Conservation (phyloP, 805 yeast genomes). For the Tetrapisispora namnaoensis region DNA sequence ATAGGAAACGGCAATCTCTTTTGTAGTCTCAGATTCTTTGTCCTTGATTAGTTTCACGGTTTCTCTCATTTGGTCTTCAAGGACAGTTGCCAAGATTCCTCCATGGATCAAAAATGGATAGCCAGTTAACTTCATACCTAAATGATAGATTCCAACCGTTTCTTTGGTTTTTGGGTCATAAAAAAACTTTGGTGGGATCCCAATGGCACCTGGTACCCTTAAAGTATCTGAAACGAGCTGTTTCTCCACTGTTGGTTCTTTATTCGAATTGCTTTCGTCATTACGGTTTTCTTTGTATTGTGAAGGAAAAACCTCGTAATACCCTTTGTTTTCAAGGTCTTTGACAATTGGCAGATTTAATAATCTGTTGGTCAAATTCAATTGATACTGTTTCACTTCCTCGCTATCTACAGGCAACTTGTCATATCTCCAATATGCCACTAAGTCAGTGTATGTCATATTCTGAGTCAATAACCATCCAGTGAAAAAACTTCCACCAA, state of each 20-base stretch:
- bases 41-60: constrained; percentile 33
- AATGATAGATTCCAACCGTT: constrained; percentile 57
- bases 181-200: constrained; percentile 63
- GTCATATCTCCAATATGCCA: constrained; percentile 29
- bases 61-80: constrained; percentile 66
- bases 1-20: constrained; percentile 39
- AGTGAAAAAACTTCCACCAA: constrained; percentile 22
- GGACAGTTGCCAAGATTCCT: constrained; percentile 70
- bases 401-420: constrained; percentile 22
- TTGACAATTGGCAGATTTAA: constrained; percentile 43
- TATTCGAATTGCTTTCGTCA: constrained; percentile 25
- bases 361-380: constrained; percentile 37
- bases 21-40: constrained; percentile 29
- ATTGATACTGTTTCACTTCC: constrained; percentile 24
- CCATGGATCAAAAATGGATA: constrained; percentile 86
- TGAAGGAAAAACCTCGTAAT: constrained; percentile 27
- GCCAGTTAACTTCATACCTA: constrained; percentile 73
- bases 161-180: constrained; percentile 47
- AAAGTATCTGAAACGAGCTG: constrained; percentile 41
- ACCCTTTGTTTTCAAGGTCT: constrained; percentile 34
- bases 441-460: constrained; percentile 27
- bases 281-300: constrained; percentile 7
- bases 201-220: constrained; percentile 67
- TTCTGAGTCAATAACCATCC: constrained; percentile 29
- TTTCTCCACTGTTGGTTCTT: constrained; percentile 17